Percentiles rank a stretch among this genome's conserved stretches.
These are phyloP conservation scores for Penicillium sp. DNA, from an alignment of 2,329 filamentous ascomycete genomes.

Conservation along the genomic window DNA sequence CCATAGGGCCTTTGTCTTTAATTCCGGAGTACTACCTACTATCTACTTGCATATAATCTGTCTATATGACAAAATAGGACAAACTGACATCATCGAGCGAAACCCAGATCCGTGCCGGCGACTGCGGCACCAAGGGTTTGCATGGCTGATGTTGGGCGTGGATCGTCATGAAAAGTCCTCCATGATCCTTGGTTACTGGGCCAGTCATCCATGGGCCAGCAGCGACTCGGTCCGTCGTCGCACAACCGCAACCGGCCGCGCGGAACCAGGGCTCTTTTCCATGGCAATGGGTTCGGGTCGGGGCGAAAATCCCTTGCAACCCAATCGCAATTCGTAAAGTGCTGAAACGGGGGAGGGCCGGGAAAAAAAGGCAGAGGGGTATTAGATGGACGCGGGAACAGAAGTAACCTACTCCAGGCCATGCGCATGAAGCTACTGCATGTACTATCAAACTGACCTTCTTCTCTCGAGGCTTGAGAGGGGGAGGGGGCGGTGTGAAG, in stretches of 20 bases:
- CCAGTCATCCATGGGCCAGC: conserved; percentile 17
- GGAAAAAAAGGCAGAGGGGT: not conserved
- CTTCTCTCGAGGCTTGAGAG: not conserved
- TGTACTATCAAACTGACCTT: conserved; percentile 12
- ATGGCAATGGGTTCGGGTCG: conserved; percentile 26
- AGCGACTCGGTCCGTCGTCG: conserved; percentile 34
- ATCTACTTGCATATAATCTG: no score
- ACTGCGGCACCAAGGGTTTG: not conserved
- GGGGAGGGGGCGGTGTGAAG: conserved; percentile 21
- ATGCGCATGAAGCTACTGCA: conserved; percentile 24
- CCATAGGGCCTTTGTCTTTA: no score
- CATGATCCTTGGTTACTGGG: conserved; percentile 4
- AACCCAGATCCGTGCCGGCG: not conserved
- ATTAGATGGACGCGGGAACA: not conserved
- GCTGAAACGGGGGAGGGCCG: not conserved
- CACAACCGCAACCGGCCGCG: conserved; percentile 30
- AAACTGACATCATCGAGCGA: conserved; percentile 7
- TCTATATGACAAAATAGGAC: no score
- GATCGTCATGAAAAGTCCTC: conserved; percentile 5
- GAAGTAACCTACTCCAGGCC: conserved; percentile 15
- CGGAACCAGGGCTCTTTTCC: conserved; percentile 23
- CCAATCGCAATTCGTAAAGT: not conserved
- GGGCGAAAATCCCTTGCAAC: conserved; percentile 13
- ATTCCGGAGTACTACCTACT: not conserved
- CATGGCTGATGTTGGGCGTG: conserved; percentile 11